A percentile compares a stretch with the other conserved stretches of the same genome.
These are phyloP conservation scores for Amanita pallidorosea DNA, from an alignment of 768 basidiomycete species.

Conservation along the genomic window DNA sequence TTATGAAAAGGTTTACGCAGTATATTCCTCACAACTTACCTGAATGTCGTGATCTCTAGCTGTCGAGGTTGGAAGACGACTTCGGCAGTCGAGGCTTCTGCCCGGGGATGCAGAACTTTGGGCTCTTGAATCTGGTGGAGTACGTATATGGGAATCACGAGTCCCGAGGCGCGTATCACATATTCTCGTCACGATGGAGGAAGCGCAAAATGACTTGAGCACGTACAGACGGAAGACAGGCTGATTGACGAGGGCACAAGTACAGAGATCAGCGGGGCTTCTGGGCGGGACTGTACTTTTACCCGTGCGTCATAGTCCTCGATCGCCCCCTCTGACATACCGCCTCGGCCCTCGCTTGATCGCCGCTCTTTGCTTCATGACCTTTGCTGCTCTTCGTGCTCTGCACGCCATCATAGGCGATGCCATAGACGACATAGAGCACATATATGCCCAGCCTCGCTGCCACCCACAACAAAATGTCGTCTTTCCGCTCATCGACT, in stretches of 20 bases:
- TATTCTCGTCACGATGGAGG: background rate
- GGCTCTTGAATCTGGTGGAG: background rate
- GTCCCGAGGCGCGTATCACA: background rate
- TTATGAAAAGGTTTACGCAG: background rate
- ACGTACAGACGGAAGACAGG: conserved; percentile 12
- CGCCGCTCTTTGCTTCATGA: conserved; percentile 24
- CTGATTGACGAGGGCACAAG: conserved; percentile 19
- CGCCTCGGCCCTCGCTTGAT: background rate
- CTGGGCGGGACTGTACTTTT: background rate
- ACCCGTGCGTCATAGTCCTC: conserved; percentile 2
- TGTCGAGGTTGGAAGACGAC: background rate
- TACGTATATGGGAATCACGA: background rate
- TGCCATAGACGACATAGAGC: conserved; percentile 60
- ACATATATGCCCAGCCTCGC: conserved; percentile 31
- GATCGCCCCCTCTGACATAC: conserved; percentile 1
- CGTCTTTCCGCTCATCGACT: conserved; percentile 2
- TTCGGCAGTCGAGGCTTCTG: conserved; percentile 5
- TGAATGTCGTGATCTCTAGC: background rate
- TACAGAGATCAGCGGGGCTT: conserved; percentile 15
- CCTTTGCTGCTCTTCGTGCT: conserved; percentile 52
- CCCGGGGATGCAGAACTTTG: background rate
- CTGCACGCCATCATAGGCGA: conserved; percentile 58
- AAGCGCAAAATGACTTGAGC: conserved; percentile 3
- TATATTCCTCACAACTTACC: background rate
- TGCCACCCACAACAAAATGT: background rate